Conservation (phyloP, 257 asterid species). For the Fraxinus quadrangulata region DNA sequence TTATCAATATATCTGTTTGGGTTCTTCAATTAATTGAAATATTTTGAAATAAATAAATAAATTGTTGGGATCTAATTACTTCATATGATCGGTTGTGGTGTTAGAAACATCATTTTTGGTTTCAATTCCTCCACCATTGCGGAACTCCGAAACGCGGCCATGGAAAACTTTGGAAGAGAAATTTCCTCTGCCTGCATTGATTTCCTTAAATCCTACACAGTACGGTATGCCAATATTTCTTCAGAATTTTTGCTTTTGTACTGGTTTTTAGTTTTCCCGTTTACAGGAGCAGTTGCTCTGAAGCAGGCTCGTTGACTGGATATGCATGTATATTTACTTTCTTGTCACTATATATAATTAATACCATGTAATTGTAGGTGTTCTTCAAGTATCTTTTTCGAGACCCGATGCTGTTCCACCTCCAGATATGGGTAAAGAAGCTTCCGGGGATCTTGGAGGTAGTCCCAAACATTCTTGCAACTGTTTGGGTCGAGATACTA, state of each 20-base stretch:
- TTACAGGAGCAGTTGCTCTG: background rate
- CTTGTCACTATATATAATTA: slow-evolving; percentile 5
- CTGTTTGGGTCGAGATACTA: slow-evolving; percentile 75
- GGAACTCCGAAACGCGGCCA: slow-evolving; percentile 41
- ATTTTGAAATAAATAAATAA: background rate
- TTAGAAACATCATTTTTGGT: slow-evolving; percentile 45
- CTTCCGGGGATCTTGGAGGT: slow-evolving; percentile 34
- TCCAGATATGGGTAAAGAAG: slow-evolving; percentile 38
- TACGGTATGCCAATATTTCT: slow-evolving; percentile 40
- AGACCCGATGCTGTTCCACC: slow-evolving; percentile 36
- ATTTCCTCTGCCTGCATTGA: slow-evolving; percentile 26
- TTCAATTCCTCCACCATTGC: slow-evolving; percentile 38
- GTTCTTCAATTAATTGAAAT: background rate
- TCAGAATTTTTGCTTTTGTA: background rate
- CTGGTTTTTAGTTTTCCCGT: background rate
- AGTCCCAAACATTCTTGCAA: slow-evolving; percentile 55
- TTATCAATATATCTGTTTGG: background rate
- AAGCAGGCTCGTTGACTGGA: background rate
- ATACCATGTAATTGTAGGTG: slow-evolving; percentile 45
- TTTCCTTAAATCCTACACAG: slow-evolving; percentile 33
- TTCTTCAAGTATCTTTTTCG: slow-evolving; percentile 48
- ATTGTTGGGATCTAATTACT: background rate
- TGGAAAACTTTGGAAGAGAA: slow-evolving; percentile 44
- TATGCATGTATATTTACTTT: background rate
- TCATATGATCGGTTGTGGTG: background rate